Evolutionary conservation across 139 green algal species (phyloP).

Genomic region (Haematococcus lacustris): DNA sequence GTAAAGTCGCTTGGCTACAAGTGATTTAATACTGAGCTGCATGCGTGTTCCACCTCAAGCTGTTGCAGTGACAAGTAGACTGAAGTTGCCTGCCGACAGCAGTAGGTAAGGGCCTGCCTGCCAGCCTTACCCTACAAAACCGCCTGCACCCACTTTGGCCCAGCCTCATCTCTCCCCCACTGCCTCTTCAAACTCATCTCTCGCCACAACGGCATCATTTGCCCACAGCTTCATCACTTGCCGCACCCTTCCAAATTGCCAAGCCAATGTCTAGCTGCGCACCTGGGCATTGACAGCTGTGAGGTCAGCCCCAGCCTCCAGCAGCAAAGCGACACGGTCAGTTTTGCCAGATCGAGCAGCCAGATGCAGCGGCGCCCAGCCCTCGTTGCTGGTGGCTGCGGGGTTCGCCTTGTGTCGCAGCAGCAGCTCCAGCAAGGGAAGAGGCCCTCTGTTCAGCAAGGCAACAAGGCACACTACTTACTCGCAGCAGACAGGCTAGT

Average conservation of each 20-base stretch:
- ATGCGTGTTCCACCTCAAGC: not conserved
- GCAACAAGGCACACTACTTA: not conserved
- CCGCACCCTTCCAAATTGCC: not conserved
- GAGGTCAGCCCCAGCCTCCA: slow-evolving; percentile 32
- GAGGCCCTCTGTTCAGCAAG: slow-evolving; percentile 10
- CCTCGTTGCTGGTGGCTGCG: slow-evolving; percentile 14
- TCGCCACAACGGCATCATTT: too few relatives aligned
- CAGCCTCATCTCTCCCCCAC: too few relatives aligned
- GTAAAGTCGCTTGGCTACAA: not conserved
- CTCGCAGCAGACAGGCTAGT: not conserved
- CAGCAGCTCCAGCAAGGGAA: slow-evolving; percentile 22
- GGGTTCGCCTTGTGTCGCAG: slow-evolving; percentile 23
- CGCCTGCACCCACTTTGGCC: not conserved
- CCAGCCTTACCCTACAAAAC: not conserved
- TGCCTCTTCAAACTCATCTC: too few relatives aligned
- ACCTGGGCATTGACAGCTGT: slow-evolving; percentile 26
- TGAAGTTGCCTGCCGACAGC: not conserved
- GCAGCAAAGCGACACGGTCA: slow-evolving; percentile 31
- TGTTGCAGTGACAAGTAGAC: not conserved
- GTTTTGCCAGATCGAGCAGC: slow-evolving; percentile 30
- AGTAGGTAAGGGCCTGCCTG: not conserved
- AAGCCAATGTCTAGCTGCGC: not conserved
- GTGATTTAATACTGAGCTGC: not conserved
- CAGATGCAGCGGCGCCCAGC: slow-evolving; percentile 60
- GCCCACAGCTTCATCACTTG: not conserved